A percentile compares a stretch with the other conserved stretches of the same genome.
Conservation (phyloP, 2,329 filamentous ascomycete species). For the Fusarium protoensiforme region DNA sequence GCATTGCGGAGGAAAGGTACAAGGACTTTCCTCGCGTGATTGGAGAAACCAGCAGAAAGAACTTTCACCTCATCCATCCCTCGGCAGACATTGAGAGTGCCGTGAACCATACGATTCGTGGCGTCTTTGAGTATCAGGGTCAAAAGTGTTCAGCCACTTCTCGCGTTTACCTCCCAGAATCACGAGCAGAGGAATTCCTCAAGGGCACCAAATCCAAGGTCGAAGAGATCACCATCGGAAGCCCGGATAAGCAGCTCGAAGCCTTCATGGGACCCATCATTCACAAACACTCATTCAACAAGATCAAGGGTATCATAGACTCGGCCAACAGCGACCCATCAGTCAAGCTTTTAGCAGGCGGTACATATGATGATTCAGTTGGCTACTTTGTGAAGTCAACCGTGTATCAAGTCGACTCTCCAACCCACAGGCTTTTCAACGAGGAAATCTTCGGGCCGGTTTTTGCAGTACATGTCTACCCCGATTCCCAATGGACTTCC, state of each 20-base stretch:
- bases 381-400: background rate
- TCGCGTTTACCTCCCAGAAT: constrained; percentile 64
- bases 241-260: constrained; percentile 40
- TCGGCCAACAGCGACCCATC: background rate
- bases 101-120: constrained; percentile 58
- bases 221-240: constrained; percentile 45
- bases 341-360: background rate
- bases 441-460: background rate
- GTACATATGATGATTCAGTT: background rate
- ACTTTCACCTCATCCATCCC: constrained; percentile 46
- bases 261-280: constrained; percentile 60
- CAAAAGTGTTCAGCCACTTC: constrained; percentile 64
- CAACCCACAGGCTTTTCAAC: background rate
- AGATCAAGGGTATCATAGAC: background rate
- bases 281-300: constrained; percentile 55
- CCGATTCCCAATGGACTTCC: background rate
- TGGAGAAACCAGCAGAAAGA: constrained; percentile 63
- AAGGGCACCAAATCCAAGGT: constrained; percentile 43
- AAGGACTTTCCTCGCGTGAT: constrained; percentile 52
- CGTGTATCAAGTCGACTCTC: background rate
- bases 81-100: constrained; percentile 60
- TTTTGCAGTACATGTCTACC: background rate
- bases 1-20: background rate
- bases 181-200: background rate
- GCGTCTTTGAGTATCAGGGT: constrained; percentile 62